These are phyloP conservation scores for Hygrocybe coccinea DNA, from an alignment of 768 basidiomycete species.

Conservation along the genomic window DNA sequence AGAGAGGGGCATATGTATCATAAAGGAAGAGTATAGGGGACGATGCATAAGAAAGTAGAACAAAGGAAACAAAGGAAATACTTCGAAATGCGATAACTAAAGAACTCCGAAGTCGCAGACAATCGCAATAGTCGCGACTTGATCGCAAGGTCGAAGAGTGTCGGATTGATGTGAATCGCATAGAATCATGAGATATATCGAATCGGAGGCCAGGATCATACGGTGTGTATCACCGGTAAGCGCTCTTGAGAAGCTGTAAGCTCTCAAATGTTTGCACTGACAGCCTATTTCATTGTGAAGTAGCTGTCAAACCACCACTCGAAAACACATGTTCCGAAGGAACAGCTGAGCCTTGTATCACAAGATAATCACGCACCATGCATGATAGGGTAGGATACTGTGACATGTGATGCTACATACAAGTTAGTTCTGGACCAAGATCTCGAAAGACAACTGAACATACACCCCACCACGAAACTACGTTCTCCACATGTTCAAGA, in stretches of 20 bases:
- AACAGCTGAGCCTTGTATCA: slow-evolving; percentile 26
- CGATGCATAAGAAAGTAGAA: too few relatives aligned
- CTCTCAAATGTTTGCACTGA: slow-evolving; percentile 20
- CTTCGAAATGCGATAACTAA: too few relatives aligned
- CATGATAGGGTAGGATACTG: slow-evolving; percentile 23
- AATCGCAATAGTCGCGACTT: too few relatives aligned
- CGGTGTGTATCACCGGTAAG: too few relatives aligned
- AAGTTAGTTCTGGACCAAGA: background rate
- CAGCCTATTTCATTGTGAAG: slow-evolving; percentile 16
- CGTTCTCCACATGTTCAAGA: slow-evolving; percentile 11
- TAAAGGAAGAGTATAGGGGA: too few relatives aligned
- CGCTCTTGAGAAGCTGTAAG: slow-evolving; percentile 28
- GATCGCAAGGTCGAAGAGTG: too few relatives aligned
- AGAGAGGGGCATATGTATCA: too few relatives aligned
- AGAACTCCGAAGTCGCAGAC: too few relatives aligned
- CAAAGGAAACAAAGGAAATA: too few relatives aligned
- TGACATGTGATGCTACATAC: slow-evolving; percentile 16
- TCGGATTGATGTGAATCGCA: too few relatives aligned
- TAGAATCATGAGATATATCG: too few relatives aligned
- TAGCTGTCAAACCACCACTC: slow-evolving; percentile 23
- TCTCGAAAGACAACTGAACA: slow-evolving; percentile 1
- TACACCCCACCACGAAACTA: slow-evolving; percentile 23
- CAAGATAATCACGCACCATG: slow-evolving; percentile 24
- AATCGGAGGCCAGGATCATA: too few relatives aligned
- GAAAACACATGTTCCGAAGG: slow-evolving; percentile 27